These are phyloP conservation scores for Ogataea nitratoaversa DNA, from an alignment of 805 yeast genomes.

Conservation along the genomic window DNA sequence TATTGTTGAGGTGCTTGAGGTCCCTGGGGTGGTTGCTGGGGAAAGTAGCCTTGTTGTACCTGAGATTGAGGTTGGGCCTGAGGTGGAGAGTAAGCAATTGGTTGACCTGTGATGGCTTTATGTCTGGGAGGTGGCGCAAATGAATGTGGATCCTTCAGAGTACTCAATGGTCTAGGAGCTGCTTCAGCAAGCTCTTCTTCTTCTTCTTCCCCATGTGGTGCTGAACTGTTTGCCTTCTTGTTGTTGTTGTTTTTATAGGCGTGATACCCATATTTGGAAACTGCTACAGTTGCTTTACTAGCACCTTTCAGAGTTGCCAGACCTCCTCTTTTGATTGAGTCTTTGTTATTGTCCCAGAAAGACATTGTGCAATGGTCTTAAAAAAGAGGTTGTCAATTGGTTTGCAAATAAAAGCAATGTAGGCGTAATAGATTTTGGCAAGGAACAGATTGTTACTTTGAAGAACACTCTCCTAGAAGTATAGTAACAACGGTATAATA, in stretches of 20 bases:
- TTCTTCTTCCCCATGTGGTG: constrained; percentile 7
- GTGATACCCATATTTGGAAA: too few relatives aligned
- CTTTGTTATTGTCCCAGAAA: constrained; percentile 52
- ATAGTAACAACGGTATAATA: too few relatives aligned
- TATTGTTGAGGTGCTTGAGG: constrained; percentile 1
- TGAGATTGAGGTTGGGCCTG: constrained; percentile 9
- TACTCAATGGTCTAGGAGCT: constrained; percentile 17
- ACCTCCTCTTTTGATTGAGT: constrained; percentile 45
- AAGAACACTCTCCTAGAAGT: too few relatives aligned
- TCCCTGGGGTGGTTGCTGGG: constrained; percentile 1
- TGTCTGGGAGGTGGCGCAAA: constrained; percentile 33
- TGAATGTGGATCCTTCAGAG: constrained; percentile 28
- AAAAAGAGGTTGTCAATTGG: too few relatives aligned
- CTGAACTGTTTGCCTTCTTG: constrained; percentile 22
- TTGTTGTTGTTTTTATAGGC: constrained; percentile 42
- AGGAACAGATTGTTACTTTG: too few relatives aligned
- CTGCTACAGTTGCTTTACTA: too few relatives aligned
- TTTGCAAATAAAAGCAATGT: too few relatives aligned
- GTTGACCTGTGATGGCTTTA: constrained; percentile 16
- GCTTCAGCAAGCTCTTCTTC: constrained; percentile 12
- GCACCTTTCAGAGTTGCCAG: constrained; percentile 45
- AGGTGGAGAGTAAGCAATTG: constrained; percentile 19
- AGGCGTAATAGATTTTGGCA: too few relatives aligned
- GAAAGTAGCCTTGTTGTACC: too few relatives aligned
- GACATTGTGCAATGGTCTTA: constrained; percentile 32